These are phyloP conservation scores for Colletotrichum tabaci DNA, from an alignment of 2,329 filamentous ascomycete species.

Conservation along the genomic window DNA sequence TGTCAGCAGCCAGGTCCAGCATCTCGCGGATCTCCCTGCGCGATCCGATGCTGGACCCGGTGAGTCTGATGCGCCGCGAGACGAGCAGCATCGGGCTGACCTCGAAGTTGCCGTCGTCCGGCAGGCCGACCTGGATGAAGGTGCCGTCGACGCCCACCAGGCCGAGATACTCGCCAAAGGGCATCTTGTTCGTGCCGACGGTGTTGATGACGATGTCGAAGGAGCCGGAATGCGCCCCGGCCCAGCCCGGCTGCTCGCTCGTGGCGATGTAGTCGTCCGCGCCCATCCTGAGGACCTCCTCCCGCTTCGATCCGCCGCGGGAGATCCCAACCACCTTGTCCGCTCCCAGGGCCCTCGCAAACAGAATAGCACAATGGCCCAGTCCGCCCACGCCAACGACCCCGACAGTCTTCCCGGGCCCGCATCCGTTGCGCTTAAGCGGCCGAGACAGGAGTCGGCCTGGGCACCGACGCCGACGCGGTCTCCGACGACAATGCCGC, in stretches of 20 bases:
- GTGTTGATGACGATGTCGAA: conserved; percentile 74
- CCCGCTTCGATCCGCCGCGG: conserved; percentile 65
- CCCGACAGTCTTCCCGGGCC: conserved; percentile 77
- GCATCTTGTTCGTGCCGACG: conserved; percentile 54
- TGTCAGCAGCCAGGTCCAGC: conserved; percentile 68
- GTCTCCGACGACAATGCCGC: conserved; percentile 67
- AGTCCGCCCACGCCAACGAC: conserved; percentile 78
- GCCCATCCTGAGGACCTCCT: conserved; percentile 70
- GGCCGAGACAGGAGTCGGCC: conserved; percentile 62
- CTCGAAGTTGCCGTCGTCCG: not conserved
- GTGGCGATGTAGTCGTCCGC: conserved; percentile 65
- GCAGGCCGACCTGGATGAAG: conserved; percentile 44
- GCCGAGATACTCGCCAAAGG: conserved; percentile 71
- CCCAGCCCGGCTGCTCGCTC: conserved; percentile 68
- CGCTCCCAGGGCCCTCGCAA: conserved; percentile 76
- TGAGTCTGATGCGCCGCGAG: conserved; percentile 63
- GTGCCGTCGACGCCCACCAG: conserved; percentile 52
- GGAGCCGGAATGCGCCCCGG: conserved; percentile 62
- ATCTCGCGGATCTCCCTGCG: conserved; percentile 67
- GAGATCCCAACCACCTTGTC: conserved; percentile 74
- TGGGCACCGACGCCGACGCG: conserved; percentile 73
- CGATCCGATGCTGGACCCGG: conserved; percentile 59
- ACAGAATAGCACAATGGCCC: conserved; percentile 78
- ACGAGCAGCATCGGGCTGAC: conserved; percentile 71
- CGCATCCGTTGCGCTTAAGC: conserved; percentile 70